A percentile compares a stretch with the other conserved stretches of the same genome.
phyloP scores from a whole-genome alignment of 352 stramenopile genomes.

The Pythium plurisporium region DNA sequence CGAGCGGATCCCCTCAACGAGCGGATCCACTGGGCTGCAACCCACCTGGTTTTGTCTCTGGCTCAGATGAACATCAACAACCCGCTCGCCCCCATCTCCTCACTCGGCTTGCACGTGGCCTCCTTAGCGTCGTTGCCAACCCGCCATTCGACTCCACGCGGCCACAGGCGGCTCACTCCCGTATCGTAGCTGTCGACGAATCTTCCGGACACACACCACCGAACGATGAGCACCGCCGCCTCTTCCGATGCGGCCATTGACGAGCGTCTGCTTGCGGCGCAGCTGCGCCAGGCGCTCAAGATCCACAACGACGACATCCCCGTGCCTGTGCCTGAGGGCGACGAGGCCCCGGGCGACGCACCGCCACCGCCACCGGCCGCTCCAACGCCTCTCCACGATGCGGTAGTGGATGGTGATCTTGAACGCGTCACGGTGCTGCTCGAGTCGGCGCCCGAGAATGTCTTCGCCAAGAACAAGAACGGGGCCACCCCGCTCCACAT shows the following conservation, averaged over 20 bases:
- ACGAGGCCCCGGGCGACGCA: neutral
- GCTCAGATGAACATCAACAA: conserved; percentile 6
- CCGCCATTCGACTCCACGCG: too few species aligned
- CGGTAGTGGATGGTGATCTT: conserved; percentile 20
- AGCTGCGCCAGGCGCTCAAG: conserved; percentile 23
- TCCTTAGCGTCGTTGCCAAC: too few species aligned
- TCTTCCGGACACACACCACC: neutral
- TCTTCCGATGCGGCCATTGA: conserved; percentile 4
- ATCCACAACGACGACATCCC: conserved; percentile 16
- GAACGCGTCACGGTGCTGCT: conserved; percentile 16
- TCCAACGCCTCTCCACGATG: conserved; percentile 22
- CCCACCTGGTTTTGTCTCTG: conserved; percentile 1
- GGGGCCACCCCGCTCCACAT: conserved; percentile 27
- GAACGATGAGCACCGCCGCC: too few species aligned
- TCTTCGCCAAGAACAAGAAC: conserved; percentile 23
- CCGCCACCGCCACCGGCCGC: neutral
- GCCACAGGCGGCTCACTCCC: too few species aligned
- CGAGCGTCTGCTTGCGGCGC: conserved; percentile 21
- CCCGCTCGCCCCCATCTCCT: neutral
- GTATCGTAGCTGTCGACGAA: too few species aligned
- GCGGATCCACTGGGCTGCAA: neutral
- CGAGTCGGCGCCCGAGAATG: conserved; percentile 7
- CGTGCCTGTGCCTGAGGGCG: neutral
- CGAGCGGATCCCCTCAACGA: neutral
- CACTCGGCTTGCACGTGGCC: neutral